These are phyloP conservation scores for Lycium barbarum DNA, from an alignment of 257 asterid genomes.

Conservation along the genomic window DNA sequence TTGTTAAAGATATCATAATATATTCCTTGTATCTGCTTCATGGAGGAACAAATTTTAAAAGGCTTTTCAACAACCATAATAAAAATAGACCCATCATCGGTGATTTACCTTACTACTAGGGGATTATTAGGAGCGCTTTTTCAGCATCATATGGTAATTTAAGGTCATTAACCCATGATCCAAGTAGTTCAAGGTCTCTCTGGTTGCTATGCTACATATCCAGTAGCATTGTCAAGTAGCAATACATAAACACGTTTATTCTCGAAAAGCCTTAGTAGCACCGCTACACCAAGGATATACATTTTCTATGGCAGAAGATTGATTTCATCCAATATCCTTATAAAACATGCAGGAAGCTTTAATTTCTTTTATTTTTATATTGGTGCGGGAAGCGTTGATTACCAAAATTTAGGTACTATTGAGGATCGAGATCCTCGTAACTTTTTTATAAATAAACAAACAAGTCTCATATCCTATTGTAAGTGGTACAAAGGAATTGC, in stretches of 20 bases:
- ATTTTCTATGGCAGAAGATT: neutral
- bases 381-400: neutral
- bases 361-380: neutral
- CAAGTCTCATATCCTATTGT: neutral
- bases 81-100: neutral
- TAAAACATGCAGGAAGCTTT: constrained; percentile 17
- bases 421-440: constrained; percentile 6
- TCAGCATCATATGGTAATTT: neutral
- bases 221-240: neutral
- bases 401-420: neutral
- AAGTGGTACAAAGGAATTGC: neutral
- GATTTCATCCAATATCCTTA: constrained; percentile 8
- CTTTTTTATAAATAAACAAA: neutral
- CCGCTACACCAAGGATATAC: neutral
- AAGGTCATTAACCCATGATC: neutral
- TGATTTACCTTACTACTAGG: neutral
- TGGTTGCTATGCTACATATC: neutral
- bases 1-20: neutral
- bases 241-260: neutral
- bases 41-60: neutral
- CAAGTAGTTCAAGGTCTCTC: constrained; percentile 6
- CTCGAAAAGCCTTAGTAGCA: constrained; percentile 18
- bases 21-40: neutral
- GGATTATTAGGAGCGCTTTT: neutral
- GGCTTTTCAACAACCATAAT: constrained; percentile 1